Percentiles rank a stretch among this genome's conserved stretches.
Evolutionary conservation across 441 rosid genomes (phyloP).

Genomic region (Adansonia rubrostipa): DNA sequence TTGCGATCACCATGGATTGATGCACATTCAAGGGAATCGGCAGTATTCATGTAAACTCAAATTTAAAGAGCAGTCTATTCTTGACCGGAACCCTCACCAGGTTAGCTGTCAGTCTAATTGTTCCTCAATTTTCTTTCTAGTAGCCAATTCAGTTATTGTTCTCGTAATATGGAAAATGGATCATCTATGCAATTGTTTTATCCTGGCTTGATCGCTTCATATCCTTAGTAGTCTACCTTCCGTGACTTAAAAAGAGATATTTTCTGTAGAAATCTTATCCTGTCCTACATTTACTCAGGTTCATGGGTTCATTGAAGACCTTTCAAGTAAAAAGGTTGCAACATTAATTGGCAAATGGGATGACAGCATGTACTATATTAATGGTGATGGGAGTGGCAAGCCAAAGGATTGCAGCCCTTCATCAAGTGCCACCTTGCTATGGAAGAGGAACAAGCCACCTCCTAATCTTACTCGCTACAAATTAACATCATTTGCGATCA

Average conservation of each 20-base stretch:
- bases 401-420: constrained; percentile 55
- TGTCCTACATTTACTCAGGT: constrained; percentile 44
- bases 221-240: constrained; percentile 8
- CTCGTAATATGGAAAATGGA: background rate
- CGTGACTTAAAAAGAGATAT: constrained; percentile 9
- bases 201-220: constrained; percentile 2
- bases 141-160: background rate
- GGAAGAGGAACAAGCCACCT: constrained; percentile 79
- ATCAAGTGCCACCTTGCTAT: constrained; percentile 63
- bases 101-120: constrained; percentile 40
- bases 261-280: background rate
- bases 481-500: constrained; percentile 90
- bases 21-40: constrained; percentile 80
- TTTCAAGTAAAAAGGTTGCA: constrained; percentile 58
- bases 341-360: constrained; percentile 92
- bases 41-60: constrained; percentile 81
- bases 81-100: constrained; percentile 95
- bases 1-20: constrained; percentile 90
- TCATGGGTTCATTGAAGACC: constrained; percentile 81
- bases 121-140: background rate
- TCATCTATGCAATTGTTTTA: background rate
- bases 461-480: constrained; percentile 88
- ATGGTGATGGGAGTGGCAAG: constrained; percentile 58
- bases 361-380: constrained; percentile 70
- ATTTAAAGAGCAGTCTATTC: constrained; percentile 88